A percentile compares a stretch with the other conserved stretches of the same genome.
phyloP scores from a whole-genome alignment of 768 basidiomycete species.

The Tricholoma furcatifolium region DNA sequence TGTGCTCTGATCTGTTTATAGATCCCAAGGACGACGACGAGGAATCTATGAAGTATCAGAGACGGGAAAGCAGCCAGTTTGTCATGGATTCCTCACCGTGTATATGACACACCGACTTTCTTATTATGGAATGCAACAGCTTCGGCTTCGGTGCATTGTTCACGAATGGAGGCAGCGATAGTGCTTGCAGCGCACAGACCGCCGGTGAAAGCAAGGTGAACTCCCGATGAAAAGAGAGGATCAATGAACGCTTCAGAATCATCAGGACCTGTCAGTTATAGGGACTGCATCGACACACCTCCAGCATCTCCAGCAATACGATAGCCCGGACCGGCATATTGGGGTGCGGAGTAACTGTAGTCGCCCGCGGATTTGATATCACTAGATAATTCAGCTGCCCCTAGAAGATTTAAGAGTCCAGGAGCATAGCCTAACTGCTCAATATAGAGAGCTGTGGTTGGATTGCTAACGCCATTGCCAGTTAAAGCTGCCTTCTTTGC shows the following conservation, averaged over 20 bases:
- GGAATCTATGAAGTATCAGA: slow-evolving; percentile 25
- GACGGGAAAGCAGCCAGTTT: background rate
- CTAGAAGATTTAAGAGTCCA: slow-evolving; percentile 24
- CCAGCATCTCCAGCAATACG: slow-evolving; percentile 42
- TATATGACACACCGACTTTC: slow-evolving; percentile 25
- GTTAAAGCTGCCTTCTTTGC: slow-evolving; percentile 27
- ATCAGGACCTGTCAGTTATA: background rate
- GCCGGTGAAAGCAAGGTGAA: slow-evolving; percentile 32
- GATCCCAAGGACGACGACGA: slow-evolving; percentile 37
- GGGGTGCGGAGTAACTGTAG: slow-evolving; percentile 34
- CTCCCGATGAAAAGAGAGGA: slow-evolving; percentile 36
- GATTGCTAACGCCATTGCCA: slow-evolving; percentile 11
- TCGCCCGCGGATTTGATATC: slow-evolving; percentile 30
- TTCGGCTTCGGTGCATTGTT: slow-evolving; percentile 20
- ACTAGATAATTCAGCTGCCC: slow-evolving; percentile 26
- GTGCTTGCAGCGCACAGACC: slow-evolving; percentile 30
- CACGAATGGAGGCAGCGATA: slow-evolving; percentile 27
- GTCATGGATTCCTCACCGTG: slow-evolving; percentile 17
- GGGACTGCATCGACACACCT: slow-evolving; percentile 23
- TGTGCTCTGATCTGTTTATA: slow-evolving; percentile 43
- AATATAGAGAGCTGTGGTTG: slow-evolving; percentile 36
- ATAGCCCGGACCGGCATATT: slow-evolving; percentile 33
- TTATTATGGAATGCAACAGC: slow-evolving; percentile 25
- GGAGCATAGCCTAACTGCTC: slow-evolving; percentile 35
- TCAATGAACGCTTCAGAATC: slow-evolving; percentile 40